phyloP scores from a whole-genome alignment of 2,329 filamentous ascomycete species.

The Fusarium chuoi region DNA sequence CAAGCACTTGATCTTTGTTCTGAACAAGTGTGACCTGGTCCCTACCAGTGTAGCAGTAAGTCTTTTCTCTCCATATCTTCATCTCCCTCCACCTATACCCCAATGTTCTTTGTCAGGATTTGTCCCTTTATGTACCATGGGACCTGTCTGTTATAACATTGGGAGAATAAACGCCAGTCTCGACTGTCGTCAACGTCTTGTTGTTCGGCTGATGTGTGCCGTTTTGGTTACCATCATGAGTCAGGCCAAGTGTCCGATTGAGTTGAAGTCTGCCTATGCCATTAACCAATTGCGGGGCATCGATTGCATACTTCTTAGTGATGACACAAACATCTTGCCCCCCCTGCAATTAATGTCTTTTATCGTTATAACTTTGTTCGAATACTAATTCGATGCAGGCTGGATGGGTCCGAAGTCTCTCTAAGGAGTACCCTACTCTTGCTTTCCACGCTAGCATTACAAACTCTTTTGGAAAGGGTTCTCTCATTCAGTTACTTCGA shows the following conservation, averaged over 20 bases:
- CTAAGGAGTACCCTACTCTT: constrained; percentile 91
- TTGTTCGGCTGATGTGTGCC: constrained; percentile 75
- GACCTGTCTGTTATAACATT: constrained; percentile 98
- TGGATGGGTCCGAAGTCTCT: constrained; percentile 88
- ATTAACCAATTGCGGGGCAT: constrained; percentile 54
- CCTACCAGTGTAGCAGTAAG: constrained; percentile 95
- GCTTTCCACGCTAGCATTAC: constrained; percentile 95
- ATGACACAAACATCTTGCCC: constrained; percentile 80
- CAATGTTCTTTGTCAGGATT: constrained; percentile 88
- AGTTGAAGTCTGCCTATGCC: constrained; percentile 91
- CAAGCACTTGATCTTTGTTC: constrained; percentile 77
- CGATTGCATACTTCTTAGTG: constrained; percentile 96
- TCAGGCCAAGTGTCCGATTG: constrained; percentile 84
- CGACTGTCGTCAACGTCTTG: constrained; percentile 49
- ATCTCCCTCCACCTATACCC: constrained; percentile 56
- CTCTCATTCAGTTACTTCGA: constrained; percentile 87
- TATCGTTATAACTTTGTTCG: constrained; percentile 25
- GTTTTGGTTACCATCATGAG: constrained; percentile 89
- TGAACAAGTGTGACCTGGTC: constrained; percentile 76
- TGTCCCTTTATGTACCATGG: constrained; percentile 76
- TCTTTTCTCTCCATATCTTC: constrained; percentile 50
- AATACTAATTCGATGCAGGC: constrained; percentile 67
- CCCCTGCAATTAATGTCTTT: neutral
- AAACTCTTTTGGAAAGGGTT: constrained; percentile 97
- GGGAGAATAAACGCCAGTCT: constrained; percentile 81